Evolutionary conservation across 2,329 filamentous ascomycete species (phyloP), one percentile per base, ranked within the genome.

Genomic region (Bipolaris gigantea): DNA sequence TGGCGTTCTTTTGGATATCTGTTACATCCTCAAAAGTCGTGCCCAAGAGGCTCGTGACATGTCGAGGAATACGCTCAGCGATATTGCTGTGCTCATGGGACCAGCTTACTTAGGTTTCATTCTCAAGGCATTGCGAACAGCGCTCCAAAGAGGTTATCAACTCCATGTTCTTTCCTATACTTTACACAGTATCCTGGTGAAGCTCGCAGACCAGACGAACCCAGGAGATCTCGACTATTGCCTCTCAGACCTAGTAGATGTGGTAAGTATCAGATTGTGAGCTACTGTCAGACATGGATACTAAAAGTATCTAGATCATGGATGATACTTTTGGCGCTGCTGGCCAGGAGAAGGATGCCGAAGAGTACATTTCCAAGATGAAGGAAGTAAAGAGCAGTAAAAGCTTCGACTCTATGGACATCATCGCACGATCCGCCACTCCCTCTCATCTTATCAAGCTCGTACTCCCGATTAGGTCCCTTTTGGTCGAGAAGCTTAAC

Each of bases 311-410:
- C n/a, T 25, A 55, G 52, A 36, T 97, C 60, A 94, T 99, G 90
- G 94, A 99, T 67, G 95, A 99, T 70, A 94, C 95, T 11, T 99
- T 99, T 69, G 95, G 95, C 27, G 85, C 86, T 5, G 89, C 89
- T 32, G 94, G 94, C 2, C 89, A 96, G 76, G 93, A 99, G 70
- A 99, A 99, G 75, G 94, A 99, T 66, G 93, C 93, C 0, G 92
- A 97, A 65, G 94, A 92, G 48, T 99, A 99, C 72, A 88, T 89
- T 51, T 96, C 87, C 71, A 89, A 93, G 74, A 97, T 95, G 88
- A 96, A 95, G 75, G 94, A 99, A 76, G 88, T 99, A 52, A 97
- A 96, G 79, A 94, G 90, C 74, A 97, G 90, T 80, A 99, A 97
- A 80, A 97, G 92, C 71, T 96, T 92, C 67, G 95, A 99, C 70